Evolutionary conservation across 257 asterid species (phyloP), one percentile per base, ranked within the genome.

Genomic region (Ophiorrhiza pumila): DNA sequence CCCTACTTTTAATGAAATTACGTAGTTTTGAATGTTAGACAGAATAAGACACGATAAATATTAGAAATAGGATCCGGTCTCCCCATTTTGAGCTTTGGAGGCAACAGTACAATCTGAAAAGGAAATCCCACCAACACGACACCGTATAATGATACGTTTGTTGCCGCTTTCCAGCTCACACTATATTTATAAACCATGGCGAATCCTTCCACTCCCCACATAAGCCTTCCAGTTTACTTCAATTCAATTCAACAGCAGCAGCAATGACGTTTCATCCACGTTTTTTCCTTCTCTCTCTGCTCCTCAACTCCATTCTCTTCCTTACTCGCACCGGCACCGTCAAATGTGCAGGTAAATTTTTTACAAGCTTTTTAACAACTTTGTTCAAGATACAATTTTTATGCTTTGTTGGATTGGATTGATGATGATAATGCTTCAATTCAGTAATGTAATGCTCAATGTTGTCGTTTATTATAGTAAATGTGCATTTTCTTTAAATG

Each of bases 301-400:
- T 91, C 3, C 65, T 80, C 14, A 87, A 76, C 79, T 82, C 82
- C 74, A 46, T 83, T 64, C 71, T 87, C 69, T 53, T 83, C 85
- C 68, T 73, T 53, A 59, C 50, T 35, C 76, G 45, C 27, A 58
- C 49, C 25, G 78, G 45, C 27, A 58, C 49, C 25, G 78, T 78
- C 86, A 85, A 75, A 58, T 86, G 90, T 75, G 94, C 85, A 68
- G 97, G 97, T 91, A 79, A 79, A 23, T 39, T 11, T 47, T 23
- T 55, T 25, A 12, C 56, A 8, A 20, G 50, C 2, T 5, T 10
- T 49, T 4, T 53, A n/a, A n/a, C 46, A 27, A 11, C 29, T 15
- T 61, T 64, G 49, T 50, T 68, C 3, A 35, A 68, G 45, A 50
- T 45, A 27, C 20, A 12, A 52, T 32, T 73, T 77, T 65, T 57